Evolutionary conservation across 805 yeast genomes (phyloP).

Genomic region (Blastobotrys attinorum): DNA sequence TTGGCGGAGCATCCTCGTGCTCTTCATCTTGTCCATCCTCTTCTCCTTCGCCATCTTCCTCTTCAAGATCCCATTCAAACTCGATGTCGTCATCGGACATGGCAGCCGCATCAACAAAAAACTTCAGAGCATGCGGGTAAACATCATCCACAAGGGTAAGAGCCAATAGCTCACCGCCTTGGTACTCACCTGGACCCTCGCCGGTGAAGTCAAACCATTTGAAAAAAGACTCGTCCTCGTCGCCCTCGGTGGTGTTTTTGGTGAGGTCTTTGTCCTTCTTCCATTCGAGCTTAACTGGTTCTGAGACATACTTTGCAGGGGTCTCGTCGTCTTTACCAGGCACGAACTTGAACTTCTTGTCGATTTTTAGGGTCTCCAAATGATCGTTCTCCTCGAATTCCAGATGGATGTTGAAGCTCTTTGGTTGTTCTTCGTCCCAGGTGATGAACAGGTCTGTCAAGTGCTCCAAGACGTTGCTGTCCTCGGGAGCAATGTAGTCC

Average conservation of each 20-base stretch:
- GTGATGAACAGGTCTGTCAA: constrained; percentile 56
- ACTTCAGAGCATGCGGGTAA: constrained; percentile 77
- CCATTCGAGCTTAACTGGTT: constrained; percentile 55
- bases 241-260: constrained; percentile 34
- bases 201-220: constrained; percentile 89
- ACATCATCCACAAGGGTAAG: constrained; percentile 66
- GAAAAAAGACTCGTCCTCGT: constrained; percentile 44
- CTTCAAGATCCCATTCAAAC: constrained; percentile 15
- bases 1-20: constrained; percentile 16
- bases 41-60: constrained; percentile 14
- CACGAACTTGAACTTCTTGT: constrained; percentile 44
- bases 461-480: constrained; percentile 63
- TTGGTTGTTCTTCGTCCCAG: constrained; percentile 36
- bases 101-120: constrained; percentile 66
- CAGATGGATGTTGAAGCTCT: constrained; percentile 55
- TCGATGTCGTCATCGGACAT: constrained; percentile 11
- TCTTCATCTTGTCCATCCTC: constrained; percentile 14
- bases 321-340: constrained; percentile 11
- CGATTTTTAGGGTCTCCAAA: constrained; percentile 47
- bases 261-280: constrained; percentile 58
- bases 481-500: constrained; percentile 69
- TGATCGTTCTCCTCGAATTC: constrained; percentile 44
- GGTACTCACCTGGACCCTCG: constrained; percentile 61
- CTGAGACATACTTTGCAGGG: constrained; percentile 38
- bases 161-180: constrained; percentile 74